Conservation (phyloP, 169 alveolate species). For the Cardiosporidium cionae region DNA sequence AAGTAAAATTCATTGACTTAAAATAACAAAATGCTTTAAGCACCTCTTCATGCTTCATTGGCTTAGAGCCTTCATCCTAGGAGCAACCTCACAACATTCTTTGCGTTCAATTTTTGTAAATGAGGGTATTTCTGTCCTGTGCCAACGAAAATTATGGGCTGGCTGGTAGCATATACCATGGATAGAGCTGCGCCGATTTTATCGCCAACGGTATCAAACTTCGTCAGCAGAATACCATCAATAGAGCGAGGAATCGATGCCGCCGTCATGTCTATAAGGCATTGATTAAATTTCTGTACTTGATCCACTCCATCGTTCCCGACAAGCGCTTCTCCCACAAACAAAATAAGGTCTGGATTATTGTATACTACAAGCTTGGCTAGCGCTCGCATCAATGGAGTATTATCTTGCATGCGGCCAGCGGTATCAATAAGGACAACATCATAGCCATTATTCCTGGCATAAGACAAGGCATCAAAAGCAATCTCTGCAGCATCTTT, state of each 20-base stretch:
- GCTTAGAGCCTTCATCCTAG: too few relatives aligned
- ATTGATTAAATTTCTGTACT: slow-evolving; percentile 88
- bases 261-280: slow-evolving; percentile 57
- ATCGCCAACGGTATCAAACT: slow-evolving; percentile 86
- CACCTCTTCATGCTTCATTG: too few relatives aligned
- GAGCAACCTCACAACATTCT: too few relatives aligned
- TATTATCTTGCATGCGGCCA: slow-evolving; percentile 99
- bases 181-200: slow-evolving; percentile 96
- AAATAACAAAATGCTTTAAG: too few relatives aligned
- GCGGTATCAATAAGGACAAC: slow-evolving; percentile 99
- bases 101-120: slow-evolving; percentile 79
- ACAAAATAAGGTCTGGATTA: slow-evolving; percentile 92
- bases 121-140: slow-evolving; percentile 98
- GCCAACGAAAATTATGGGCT: slow-evolving; percentile 99
- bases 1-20: too few relatives aligned
- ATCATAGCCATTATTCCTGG: slow-evolving; percentile 79
- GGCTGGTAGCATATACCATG: slow-evolving; percentile 97
- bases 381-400: slow-evolving; percentile 94
- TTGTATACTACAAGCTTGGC: slow-evolving; percentile 91
- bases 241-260: slow-evolving; percentile 79
- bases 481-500: slow-evolving; percentile 96
- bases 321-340: slow-evolving; percentile 99
- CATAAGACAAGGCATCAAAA: slow-evolving; percentile 84
- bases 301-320: slow-evolving; percentile 99
- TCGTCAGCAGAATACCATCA: slow-evolving; percentile 98